phyloP scores from a whole-genome alignment of 202 grass and related monocot species.

The Eragrostis tef region DNA sequence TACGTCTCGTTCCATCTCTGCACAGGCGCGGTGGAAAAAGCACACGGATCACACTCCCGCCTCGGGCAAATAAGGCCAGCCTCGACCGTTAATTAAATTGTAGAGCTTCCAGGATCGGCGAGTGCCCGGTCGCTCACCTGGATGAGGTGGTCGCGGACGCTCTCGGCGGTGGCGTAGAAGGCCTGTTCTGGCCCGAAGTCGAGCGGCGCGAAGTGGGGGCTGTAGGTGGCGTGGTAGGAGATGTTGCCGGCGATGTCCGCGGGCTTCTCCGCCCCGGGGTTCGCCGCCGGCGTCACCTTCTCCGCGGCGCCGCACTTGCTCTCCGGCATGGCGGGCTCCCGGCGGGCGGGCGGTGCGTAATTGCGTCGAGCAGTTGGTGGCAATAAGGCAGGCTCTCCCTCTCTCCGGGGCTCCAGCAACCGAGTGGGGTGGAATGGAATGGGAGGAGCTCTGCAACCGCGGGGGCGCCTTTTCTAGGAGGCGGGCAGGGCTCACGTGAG shows the following conservation, averaged over 20 bases:
- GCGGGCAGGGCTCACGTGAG: constrained; percentile 27
- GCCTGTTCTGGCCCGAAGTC: constrained; percentile 84
- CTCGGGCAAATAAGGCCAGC: not conserved
- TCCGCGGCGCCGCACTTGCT: constrained; percentile 47
- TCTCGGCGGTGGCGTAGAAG: constrained; percentile 87
- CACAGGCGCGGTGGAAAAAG: not conserved
- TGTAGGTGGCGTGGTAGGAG: constrained; percentile 73
- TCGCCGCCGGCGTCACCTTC: constrained; percentile 68
- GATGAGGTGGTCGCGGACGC: constrained; percentile 83
- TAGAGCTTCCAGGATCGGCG: constrained; percentile 10
- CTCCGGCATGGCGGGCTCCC: constrained; percentile 54
- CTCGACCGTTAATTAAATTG: no score
- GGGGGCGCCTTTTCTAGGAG: constrained; percentile 48
- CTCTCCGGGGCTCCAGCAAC: constrained; percentile 23
- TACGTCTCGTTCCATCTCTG: constrained; percentile 98
- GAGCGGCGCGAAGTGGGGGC: constrained; percentile 81
- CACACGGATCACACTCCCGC: constrained; percentile 25
- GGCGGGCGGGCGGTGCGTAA: constrained; percentile 27
- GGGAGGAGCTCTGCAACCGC: constrained; percentile 4
- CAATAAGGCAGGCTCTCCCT: constrained; percentile 14
- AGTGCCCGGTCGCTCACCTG: constrained; percentile 52
- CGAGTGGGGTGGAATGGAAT: constrained; percentile 11
- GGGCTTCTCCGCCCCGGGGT: constrained; percentile 60
- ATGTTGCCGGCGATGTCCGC: constrained; percentile 86
- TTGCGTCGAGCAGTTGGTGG: constrained; percentile 27